These are phyloP conservation scores for Hondaea fermentalgiana DNA, from an alignment of 108 stramenopile genomes.

Conservation along the genomic window DNA sequence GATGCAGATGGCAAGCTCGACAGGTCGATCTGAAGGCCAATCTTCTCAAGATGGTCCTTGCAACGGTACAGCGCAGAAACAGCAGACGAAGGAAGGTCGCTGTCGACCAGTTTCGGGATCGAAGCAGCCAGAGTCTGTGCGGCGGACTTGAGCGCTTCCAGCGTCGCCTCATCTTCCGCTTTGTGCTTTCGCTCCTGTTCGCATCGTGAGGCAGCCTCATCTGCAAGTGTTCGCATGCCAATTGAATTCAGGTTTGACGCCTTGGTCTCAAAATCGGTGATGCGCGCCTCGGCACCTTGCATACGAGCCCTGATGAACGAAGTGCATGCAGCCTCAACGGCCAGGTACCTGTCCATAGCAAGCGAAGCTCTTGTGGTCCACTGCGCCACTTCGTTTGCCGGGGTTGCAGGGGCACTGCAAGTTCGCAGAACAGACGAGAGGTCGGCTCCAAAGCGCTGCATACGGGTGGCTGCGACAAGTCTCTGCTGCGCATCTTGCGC, in stretches of 20 bases:
- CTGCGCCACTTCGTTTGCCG: neutral
- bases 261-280: neutral
- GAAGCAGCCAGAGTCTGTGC: neutral
- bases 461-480: neutral
- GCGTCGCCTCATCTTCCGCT: neutral
- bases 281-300: neutral
- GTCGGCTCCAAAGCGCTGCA: neutral
- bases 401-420: neutral
- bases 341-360: neutral
- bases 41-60: neutral
- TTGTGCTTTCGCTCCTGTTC: neutral
- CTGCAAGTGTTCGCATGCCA: neutral
- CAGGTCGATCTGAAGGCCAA: neutral
- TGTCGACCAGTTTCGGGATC: neutral
- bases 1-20: neutral
- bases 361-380: neutral
- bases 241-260: neutral
- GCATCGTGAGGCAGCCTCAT: neutral
- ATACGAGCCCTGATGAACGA: neutral
- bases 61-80: neutral
- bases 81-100: neutral
- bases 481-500: neutral
- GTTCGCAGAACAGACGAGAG: neutral
- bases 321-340: neutral
- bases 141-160: neutral